A percentile compares a stretch with the other conserved stretches of the same genome.
Evolutionary conservation across 441 rosid species (phyloP).

Genomic region (Gossypium davidsonii): DNA sequence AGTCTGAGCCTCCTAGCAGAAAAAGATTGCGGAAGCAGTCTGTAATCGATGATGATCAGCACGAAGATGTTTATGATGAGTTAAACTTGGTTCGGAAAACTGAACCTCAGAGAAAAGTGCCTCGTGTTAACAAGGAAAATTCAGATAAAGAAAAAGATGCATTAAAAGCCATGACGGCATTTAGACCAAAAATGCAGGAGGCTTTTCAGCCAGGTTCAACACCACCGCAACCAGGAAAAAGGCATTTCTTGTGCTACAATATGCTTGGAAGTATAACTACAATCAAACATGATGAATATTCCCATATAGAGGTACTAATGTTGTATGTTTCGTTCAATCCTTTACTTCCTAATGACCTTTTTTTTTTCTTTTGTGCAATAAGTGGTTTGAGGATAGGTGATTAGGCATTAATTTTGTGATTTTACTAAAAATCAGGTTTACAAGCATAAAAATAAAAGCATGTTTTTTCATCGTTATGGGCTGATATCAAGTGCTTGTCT

Average conservation of each 20-base stretch:
- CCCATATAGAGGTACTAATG: slow-evolving; percentile 75
- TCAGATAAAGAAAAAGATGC: slow-evolving; percentile 33
- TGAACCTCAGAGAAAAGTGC: slow-evolving; percentile 32
- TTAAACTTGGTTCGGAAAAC: slow-evolving; percentile 32
- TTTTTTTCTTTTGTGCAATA: not conserved
- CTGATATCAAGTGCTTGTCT: slow-evolving; percentile 21
- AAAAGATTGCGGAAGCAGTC: slow-evolving; percentile 61
- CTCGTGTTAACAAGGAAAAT: slow-evolving; percentile 33
- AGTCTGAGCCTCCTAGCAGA: slow-evolving; percentile 51
- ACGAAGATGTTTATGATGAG: slow-evolving; percentile 42
- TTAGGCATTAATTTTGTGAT: not conserved
- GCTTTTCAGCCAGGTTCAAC: slow-evolving; percentile 93
- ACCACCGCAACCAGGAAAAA: slow-evolving; percentile 62
- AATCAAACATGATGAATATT: slow-evolving; percentile 79
- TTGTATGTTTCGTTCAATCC: not conserved
- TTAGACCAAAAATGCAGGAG: slow-evolving; percentile 68
- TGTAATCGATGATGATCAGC: slow-evolving; percentile 34
- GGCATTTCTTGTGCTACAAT: slow-evolving; percentile 83
- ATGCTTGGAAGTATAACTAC: slow-evolving; percentile 87
- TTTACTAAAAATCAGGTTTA: not conserved
- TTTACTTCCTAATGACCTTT: not conserved
- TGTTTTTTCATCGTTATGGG: not conserved
- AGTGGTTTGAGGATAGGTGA: not conserved
- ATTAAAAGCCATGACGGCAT: slow-evolving; percentile 23
- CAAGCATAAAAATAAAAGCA: not conserved